Evolutionary conservation across 805 yeast genomes (phyloP), one percentile per base, ranked within the genome.

Genomic region (Scheffersomyces stipitis): DNA sequence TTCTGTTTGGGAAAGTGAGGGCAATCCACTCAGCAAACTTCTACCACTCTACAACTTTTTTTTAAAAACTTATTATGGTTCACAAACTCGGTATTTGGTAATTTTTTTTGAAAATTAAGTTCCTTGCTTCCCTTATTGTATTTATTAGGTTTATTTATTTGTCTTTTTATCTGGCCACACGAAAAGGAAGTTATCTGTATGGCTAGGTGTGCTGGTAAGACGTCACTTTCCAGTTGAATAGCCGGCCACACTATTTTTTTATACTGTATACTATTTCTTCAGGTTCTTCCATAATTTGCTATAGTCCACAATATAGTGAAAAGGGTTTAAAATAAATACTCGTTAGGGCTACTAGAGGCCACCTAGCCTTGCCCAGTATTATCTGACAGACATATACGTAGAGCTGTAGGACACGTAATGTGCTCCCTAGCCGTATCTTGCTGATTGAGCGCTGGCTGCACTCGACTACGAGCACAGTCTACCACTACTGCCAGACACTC

Each of bases 1-100:
- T 66, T 69, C 47, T 66, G 73, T 44, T 54, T 69, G 51, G 68
- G 70, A 29, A 66, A 62, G 42, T 57, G 18, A n/a, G 15, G 5
- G 9, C 31, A 6, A 28, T 14, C 18, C 14, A 17, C 13, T 15
- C 18, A 6, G 16, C 18, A 13, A 28, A n/a, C 13, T 26, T 7
- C 31, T 28, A 13, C 7, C 14, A 15, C 8, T 16, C 9, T 28
- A 18, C 14, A 28, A 15, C 15, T 28, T 26, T 28, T 28, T 28
- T 16, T 18, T 15, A 15, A 16, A 16, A 10, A 27, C 29, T 8
- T 27, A 13, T 8, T 13, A 27, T 27, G 29, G 13, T 28, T 27
- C 37, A 34, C 37, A 13, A 23, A 15, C 18, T 18, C n/a, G n/a
- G n/a, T n/a, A n/a, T n/a, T n/a, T n/a, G n/a, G n/a, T n/a, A n/a